These are phyloP conservation scores for Parafenestella ontariensis DNA, from an alignment of 2,329 filamentous ascomycete species.

Conservation along the genomic window DNA sequence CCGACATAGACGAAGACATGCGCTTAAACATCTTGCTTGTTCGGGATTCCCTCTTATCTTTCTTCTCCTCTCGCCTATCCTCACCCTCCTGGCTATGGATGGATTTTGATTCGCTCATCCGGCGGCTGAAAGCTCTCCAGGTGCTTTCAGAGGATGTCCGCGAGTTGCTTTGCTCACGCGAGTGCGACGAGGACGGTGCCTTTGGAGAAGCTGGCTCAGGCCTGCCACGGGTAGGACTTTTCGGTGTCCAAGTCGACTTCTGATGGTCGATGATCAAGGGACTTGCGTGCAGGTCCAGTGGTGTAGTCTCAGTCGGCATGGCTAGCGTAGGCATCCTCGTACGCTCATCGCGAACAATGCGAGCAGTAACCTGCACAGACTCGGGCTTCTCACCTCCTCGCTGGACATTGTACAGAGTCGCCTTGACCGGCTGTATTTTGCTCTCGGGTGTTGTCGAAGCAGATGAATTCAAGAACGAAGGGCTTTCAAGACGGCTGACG, in stretches of 20 bases:
- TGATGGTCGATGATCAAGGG: constrained; percentile 71
- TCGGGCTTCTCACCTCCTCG: constrained; percentile 61
- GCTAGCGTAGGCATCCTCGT: constrained; percentile 39
- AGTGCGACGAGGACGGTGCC: constrained; percentile 36
- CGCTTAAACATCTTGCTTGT: constrained; percentile 70
- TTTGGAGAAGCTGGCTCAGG: constrained; percentile 42
- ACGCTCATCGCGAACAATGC: constrained; percentile 73
- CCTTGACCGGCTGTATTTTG: constrained; percentile 32
- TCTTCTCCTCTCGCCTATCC: constrained; percentile 52
- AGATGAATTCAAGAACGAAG: constrained; percentile 36
- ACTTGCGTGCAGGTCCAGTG: constrained; percentile 61
- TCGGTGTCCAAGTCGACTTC: constrained; percentile 31
- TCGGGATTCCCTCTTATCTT: constrained; percentile 63
- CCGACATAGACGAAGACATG: constrained; percentile 67
- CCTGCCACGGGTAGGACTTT: constrained; percentile 36
- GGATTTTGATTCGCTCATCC: constrained; percentile 46
- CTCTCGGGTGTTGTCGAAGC: constrained; percentile 37
- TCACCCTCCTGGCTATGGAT: constrained; percentile 44
- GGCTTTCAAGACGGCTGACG: constrained; percentile 38
- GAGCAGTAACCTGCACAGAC: constrained; percentile 87
- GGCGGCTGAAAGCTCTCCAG: constrained; percentile 47
- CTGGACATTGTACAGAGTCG: constrained; percentile 52
- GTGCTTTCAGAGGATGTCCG: constrained; percentile 51
- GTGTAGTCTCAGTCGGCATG: constrained; percentile 59
- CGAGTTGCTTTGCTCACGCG: constrained; percentile 39